Evolutionary conservation across 768 basidiomycete species (phyloP).

Genomic region (Russula dissimulans): DNA sequence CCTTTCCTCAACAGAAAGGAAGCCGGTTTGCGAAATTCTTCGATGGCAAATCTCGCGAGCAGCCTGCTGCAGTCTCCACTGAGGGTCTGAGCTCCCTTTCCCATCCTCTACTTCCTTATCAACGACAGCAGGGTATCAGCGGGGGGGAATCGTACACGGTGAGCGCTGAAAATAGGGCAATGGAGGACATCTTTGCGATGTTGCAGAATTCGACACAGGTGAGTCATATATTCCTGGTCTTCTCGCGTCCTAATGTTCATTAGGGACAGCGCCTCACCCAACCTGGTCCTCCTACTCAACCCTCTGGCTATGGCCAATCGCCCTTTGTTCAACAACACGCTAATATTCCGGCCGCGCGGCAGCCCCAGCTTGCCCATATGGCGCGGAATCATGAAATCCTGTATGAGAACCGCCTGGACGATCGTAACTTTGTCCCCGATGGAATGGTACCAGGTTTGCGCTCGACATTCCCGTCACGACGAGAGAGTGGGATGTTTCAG

Average conservation of each 20-base stretch:
- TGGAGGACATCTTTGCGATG: conserved; percentile 80
- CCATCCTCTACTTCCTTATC: conserved; percentile 35
- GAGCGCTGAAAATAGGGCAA: conserved; percentile 45
- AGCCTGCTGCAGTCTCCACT: conserved; percentile 29
- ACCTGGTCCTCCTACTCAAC: conserved; percentile 18
- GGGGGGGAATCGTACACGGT: conserved; percentile 31
- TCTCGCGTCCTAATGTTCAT: conserved; percentile 3
- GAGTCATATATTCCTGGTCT: conserved; percentile 20
- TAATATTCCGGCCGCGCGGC: conserved; percentile 29
- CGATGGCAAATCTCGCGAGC: conserved; percentile 50
- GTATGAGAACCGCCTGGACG: conserved; percentile 67
- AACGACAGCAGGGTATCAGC: conserved; percentile 35
- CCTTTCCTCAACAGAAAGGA: conserved; percentile 52
- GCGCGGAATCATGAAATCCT: conserved; percentile 53
- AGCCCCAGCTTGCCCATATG: conserved; percentile 28
- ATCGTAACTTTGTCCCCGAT: conserved; percentile 72
- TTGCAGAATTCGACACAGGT: conserved; percentile 71
- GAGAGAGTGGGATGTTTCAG: conserved; percentile 43
- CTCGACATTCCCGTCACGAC: conserved; percentile 51
- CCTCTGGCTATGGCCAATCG: conserved; percentile 22
- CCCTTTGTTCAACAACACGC: conserved; percentile 23
- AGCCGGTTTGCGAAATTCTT: conserved; percentile 87
- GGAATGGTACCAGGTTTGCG: conserved; percentile 81
- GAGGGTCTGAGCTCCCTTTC: conserved; percentile 36
- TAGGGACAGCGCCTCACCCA: conserved; percentile 16